Percentiles rank a stretch among this genome's conserved stretches.
Evolutionary conservation across 2,329 filamentous ascomycete genomes (phyloP).

Genomic region (Cladosporium phlei): DNA sequence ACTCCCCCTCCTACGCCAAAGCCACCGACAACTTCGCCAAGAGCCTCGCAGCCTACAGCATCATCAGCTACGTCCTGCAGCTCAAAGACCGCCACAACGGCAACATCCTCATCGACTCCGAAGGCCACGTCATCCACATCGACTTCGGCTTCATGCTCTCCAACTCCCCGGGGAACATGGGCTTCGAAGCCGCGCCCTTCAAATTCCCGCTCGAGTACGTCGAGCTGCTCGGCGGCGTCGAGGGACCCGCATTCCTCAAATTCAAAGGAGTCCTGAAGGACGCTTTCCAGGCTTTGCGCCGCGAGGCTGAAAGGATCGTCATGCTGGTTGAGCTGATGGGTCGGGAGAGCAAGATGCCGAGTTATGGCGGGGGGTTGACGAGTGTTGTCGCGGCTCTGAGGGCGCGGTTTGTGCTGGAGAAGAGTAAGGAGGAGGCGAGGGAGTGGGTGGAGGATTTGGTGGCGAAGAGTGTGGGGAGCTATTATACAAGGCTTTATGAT

Average conservation of each 20-base stretch:
- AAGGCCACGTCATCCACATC: constrained; percentile 82
- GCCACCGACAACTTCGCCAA: constrained; percentile 75
- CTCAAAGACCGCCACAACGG: constrained; percentile 84
- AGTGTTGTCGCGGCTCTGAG: constrained; percentile 66
- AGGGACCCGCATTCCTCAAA: constrained; percentile 64
- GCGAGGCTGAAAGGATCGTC: constrained; percentile 74
- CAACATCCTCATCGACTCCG: constrained; percentile 79
- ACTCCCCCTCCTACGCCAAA: constrained; percentile 63
- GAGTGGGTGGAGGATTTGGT: constrained; percentile 78
- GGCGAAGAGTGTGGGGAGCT: constrained; percentile 76
- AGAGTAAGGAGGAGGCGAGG: constrained; percentile 77
- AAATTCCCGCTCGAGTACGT: constrained; percentile 84
- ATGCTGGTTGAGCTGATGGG: constrained; percentile 84
- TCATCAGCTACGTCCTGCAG: constrained; percentile 78
- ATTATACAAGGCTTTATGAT: constrained; percentile 76
- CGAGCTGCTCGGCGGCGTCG: constrained; percentile 71
- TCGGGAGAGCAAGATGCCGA: constrained; percentile 76
- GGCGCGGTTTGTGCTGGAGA: constrained; percentile 73
- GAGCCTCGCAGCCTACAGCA: constrained; percentile 78
- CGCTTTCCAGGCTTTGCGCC: constrained; percentile 74
- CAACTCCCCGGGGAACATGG: constrained; percentile 77
- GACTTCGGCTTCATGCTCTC: constrained; percentile 89
- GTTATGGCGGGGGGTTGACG: constrained; percentile 68
- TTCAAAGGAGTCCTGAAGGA: constrained; percentile 78
- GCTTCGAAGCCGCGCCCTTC: constrained; percentile 81